These are phyloP conservation scores for Phialemonium atrogriseum DNA, from an alignment of 2,329 filamentous ascomycete species.

Conservation along the genomic window DNA sequence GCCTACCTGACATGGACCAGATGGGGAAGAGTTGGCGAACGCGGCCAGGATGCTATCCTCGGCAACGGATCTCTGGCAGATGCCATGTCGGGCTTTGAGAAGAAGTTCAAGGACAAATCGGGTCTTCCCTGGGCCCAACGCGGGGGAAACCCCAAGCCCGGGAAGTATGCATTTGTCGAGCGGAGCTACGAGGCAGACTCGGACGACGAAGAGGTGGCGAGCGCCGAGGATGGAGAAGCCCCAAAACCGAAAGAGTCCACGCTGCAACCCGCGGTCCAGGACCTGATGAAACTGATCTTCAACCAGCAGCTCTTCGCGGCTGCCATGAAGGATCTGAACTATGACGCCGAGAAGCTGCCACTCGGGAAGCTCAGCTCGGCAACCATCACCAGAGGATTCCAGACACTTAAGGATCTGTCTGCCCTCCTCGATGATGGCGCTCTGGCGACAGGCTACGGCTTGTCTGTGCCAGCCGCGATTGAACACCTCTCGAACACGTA, in stretches of 20 bases:
- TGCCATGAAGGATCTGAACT: slow-evolving; percentile 59
- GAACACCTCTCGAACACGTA: slow-evolving; percentile 67
- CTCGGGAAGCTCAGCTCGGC: slow-evolving; percentile 76
- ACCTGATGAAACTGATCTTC: slow-evolving; percentile 75
- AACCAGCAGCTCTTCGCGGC: slow-evolving; percentile 64
- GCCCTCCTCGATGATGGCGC: slow-evolving; percentile 50
- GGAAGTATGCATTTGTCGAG: slow-evolving; percentile 76
- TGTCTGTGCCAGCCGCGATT: slow-evolving; percentile 29
- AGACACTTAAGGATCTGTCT: slow-evolving; percentile 67
- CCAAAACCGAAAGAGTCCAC: slow-evolving; percentile 39
- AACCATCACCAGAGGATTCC: slow-evolving; percentile 68
- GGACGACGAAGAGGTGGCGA: slow-evolving; percentile 50
- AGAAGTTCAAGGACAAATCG: slow-evolving; percentile 56
- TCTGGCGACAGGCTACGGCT: slow-evolving; percentile 32
- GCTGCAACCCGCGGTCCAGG: slow-evolving; percentile 51
- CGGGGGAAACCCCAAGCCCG: slow-evolving; percentile 46
- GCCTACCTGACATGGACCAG: slow-evolving; percentile 61
- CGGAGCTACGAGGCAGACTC: slow-evolving; percentile 65
- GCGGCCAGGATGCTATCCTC: slow-evolving; percentile 38
- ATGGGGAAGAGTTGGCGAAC: slow-evolving; percentile 70
- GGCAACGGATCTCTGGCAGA: slow-evolving; percentile 30
- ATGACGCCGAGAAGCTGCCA: slow-evolving; percentile 68
- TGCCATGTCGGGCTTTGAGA: slow-evolving; percentile 44
- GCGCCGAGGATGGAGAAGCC: slow-evolving; percentile 23
- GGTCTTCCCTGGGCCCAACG: slow-evolving; percentile 48